Evolutionary conservation across 2,329 filamentous ascomycete species (phyloP).

Genomic region (Talaromyces sp.): DNA sequence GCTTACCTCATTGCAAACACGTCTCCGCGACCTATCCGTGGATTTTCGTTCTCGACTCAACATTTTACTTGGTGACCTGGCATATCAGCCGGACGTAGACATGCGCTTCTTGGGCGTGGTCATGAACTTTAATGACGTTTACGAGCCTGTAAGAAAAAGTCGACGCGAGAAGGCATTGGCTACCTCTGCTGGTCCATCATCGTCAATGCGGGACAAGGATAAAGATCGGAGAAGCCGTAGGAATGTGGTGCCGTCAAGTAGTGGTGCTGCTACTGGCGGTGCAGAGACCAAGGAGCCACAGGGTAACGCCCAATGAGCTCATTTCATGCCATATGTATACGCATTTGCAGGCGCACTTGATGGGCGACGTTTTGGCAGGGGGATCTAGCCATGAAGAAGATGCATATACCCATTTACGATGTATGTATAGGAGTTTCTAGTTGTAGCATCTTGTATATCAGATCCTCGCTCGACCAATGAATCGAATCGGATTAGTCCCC

Average conservation of each 20-base stretch:
- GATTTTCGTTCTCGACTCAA: slow-evolving; percentile 77
- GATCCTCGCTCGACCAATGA: neutral
- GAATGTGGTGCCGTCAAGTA: slow-evolving; percentile 10
- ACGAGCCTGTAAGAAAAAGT: slow-evolving; percentile 67
- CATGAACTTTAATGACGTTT: slow-evolving; percentile 99
- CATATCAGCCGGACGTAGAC: slow-evolving; percentile 90
- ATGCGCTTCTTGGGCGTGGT: slow-evolving; percentile 93
- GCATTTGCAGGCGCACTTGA: slow-evolving; percentile 1
- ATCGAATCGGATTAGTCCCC: neutral
- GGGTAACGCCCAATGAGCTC: neutral
- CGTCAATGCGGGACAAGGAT: slow-evolving; percentile 32
- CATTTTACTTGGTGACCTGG: slow-evolving; percentile 79
- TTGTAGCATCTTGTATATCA: neutral
- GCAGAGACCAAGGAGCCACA: slow-evolving; percentile 17
- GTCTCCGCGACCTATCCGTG: slow-evolving; percentile 66
- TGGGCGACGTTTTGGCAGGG: neutral
- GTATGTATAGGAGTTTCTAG: neutral
- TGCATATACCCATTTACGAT: slow-evolving; percentile 4
- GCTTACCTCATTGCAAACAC: slow-evolving; percentile 69
- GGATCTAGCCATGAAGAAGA: neutral
- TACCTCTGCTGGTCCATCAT: slow-evolving; percentile 23
- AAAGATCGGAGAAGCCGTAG: slow-evolving; percentile 18
- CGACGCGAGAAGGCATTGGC: slow-evolving; percentile 31
- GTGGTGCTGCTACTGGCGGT: neutral
- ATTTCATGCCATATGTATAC: neutral